Base-by-base conservation (phyloP, 352 stramenopile species). In the Phytopythium chamaehyphon region DNA sequence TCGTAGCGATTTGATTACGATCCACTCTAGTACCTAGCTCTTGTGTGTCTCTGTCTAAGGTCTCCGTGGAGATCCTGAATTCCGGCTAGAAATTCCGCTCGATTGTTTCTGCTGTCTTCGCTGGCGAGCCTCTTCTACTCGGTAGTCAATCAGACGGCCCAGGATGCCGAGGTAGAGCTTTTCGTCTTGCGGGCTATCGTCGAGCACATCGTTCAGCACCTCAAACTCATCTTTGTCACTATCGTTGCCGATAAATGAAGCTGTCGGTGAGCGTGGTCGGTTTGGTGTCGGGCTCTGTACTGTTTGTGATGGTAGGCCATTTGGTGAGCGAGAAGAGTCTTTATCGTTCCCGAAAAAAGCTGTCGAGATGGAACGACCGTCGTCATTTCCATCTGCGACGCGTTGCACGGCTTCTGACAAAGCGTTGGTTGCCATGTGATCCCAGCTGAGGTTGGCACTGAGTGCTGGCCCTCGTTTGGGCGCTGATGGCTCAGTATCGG, bases 161-260 rank as follows among this genome's bases (percentile, higher is more conserved):
- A 93, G 61, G 45, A 91, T 69, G 38, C 43, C 59, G 12, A 93
- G 56, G 51, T 90, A 93, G 19, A 88, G 66, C 51, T 88, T 86
- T 57, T 93, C 83, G 54, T 88, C 76, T 46, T 83, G 65, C 24
- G 71, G 31, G 40, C 78, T 73, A 45, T 69, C 70, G 48, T 91
- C 80, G 14, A 90, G 51, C 8, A 59, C 61, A 18, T 85, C 69
- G 42, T 89, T 88, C 33, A 91, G 55, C 24, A 76, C 38, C 43
- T 90, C 81, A 62, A 92, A 90, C 49, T 92, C 81, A 54, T 92
- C 76, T 48, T 81, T 86, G 24, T 87, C 77, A 7, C 66, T 58
- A 39, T 86, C 75, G 18, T 45, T 44, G 14, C 59, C 65, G 42
- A 88, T 76, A 37, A 73, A 71, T 1, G 66, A 76, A 35, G 40